Evolutionary conservation across 179 eudicot species (phyloP).

Genomic region (Silene noctiflora): DNA sequence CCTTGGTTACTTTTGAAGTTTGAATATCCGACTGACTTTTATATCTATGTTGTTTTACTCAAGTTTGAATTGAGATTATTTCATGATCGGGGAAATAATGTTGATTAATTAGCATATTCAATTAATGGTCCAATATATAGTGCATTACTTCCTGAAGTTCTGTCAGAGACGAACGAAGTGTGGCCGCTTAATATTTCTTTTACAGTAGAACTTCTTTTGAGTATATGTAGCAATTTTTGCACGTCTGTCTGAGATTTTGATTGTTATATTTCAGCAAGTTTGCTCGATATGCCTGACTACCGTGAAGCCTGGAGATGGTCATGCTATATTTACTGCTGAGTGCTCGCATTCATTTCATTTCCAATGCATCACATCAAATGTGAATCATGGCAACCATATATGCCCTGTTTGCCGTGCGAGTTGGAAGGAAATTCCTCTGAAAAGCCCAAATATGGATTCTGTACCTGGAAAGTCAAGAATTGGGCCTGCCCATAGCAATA

Average conservation of each 20-base stretch:
- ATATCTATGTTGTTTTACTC: background rate
- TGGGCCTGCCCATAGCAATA: slow-evolving; percentile 35
- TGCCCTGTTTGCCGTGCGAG: slow-evolving; percentile 70
- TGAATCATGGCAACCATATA: slow-evolving; percentile 55
- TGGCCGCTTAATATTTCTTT: background rate
- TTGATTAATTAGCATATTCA: background rate
- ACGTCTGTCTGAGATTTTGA: slow-evolving; percentile 5
- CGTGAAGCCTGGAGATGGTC: slow-evolving; percentile 60
- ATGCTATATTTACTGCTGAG: slow-evolving; percentile 72
- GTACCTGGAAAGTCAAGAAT: slow-evolving; percentile 26
- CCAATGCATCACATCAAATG: slow-evolving; percentile 62
- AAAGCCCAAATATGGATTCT: slow-evolving; percentile 34
- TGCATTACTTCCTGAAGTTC: background rate
- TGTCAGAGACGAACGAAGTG: too few species aligned
- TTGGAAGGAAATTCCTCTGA: slow-evolving; percentile 66
- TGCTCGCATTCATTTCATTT: slow-evolving; percentile 75
- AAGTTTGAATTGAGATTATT: background rate
- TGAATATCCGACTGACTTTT: background rate
- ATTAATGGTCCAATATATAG: background rate
- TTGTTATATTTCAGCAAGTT: slow-evolving; percentile 34
- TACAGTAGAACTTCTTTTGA: background rate
- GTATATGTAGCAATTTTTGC: background rate
- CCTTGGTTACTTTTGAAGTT: background rate
- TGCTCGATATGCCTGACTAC: slow-evolving; percentile 59
- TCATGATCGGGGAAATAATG: background rate